Base-by-base conservation (phyloP, 1,284 basidiomycete genomes). In the Polyporus tsugae region DNA sequence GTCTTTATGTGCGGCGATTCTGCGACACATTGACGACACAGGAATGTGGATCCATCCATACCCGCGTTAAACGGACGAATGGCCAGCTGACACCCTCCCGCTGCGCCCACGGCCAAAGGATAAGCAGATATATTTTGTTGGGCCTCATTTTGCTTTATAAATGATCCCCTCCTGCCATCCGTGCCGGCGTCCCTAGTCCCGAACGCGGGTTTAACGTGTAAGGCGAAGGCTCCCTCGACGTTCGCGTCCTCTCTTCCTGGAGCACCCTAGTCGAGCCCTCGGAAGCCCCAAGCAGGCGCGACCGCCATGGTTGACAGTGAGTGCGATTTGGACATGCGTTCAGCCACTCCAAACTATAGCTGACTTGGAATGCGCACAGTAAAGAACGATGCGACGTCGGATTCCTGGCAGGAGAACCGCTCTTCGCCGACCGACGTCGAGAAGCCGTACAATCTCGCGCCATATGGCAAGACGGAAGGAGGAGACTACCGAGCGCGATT, bases 401-500 rank as follows among this genome's bases (percentile, higher is more conserved):
- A 65, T n/a, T 71, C 65, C 9, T 29, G 66, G 58, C 60, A 63
- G 39, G 70, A 71, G 60, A 38, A 52, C 35, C 60, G 55, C 46
- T 55, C 59, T 5, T 64, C 70, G 1, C 67, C 62, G 6, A 39
- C 22, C 38, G 71, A 72, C 57, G 67, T 73, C 59, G 72, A 73
- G 65, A 73, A 73, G 68, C 68, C 71, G 67, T 70, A 72, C 63
- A 68, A 69, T 64, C 70, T 66, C 66, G 62, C 67, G 52, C 65
- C 68, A 7, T 70, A 65, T 33, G 33, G 52, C 25, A 22, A 55
- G 6, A 46, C 66, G 4, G 73, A 72, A 25, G 72, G 70, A 57
- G 66, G 72, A 6, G 73, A 75, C 66, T 73, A 72, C 67, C 74
- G 67, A 65, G 22, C 61, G 17, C 71, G 71, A 2, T 75, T 73